These are phyloP conservation scores for Colletotrichum echinochloae DNA, from an alignment of 2,329 filamentous ascomycete genomes.

Conservation along the genomic window DNA sequence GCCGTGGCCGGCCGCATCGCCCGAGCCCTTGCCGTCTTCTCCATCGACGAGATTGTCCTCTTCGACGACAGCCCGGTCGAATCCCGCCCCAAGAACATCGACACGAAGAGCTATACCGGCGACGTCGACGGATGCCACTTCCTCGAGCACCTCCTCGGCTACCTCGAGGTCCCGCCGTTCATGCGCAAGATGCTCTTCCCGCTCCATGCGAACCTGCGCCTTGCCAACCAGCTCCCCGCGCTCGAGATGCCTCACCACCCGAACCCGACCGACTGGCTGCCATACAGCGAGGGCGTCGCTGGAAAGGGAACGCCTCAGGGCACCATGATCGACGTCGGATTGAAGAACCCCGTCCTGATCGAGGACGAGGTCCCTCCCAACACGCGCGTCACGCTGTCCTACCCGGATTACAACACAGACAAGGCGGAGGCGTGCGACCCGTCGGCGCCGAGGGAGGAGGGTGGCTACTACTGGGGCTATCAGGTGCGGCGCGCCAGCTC, in stretches of 20 bases:
- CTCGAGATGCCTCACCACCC: constrained; percentile 90
- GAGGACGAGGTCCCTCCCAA: constrained; percentile 73
- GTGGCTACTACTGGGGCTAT: constrained; percentile 91
- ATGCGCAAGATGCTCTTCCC: constrained; percentile 82
- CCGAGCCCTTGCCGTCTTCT: constrained; percentile 84
- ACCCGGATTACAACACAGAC: constrained; percentile 62
- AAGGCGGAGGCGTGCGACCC: constrained; percentile 74
- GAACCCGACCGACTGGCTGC: constrained; percentile 79
- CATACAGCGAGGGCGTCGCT: constrained; percentile 83
- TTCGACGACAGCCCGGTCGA: constrained; percentile 76
- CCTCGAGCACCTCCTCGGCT: constrained; percentile 81
- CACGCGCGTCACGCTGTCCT: constrained; percentile 79
- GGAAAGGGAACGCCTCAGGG: constrained; percentile 58
- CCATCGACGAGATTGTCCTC: constrained; percentile 84
- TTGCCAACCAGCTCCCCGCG: constrained; percentile 79
- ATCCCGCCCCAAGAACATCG: constrained; percentile 59
- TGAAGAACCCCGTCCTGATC: constrained; percentile 68
- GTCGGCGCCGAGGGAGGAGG: constrained; percentile 75
- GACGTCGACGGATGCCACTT: constrained; percentile 84
- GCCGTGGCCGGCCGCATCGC: constrained; percentile 80
- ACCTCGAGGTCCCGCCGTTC: constrained; percentile 87
- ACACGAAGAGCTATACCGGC: constrained; percentile 71
- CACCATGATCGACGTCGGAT: constrained; percentile 70
- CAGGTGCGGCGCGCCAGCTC: constrained; percentile 73
- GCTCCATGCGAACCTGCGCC: constrained; percentile 80